phyloP scores from a whole-genome alignment of 2,329 filamentous ascomycete species.

The Neonectria neomacrospora region DNA sequence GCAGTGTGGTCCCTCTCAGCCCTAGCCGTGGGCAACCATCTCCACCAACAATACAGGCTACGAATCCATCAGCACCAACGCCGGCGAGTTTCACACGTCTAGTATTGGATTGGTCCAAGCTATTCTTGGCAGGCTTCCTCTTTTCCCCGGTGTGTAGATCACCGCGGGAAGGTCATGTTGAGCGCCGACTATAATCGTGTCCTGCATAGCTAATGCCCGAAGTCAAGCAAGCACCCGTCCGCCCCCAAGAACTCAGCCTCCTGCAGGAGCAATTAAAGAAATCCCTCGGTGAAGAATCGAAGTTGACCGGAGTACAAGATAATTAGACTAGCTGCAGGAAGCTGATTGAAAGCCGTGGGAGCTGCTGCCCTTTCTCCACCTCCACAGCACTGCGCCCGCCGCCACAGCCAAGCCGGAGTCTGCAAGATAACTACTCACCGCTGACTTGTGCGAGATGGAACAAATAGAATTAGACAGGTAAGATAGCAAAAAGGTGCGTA shows the following conservation, averaged over 20 bases:
- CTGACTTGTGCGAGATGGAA: not conserved
- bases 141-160: not conserved
- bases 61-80: not conserved
- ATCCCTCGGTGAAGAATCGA: not conserved
- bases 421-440: not conserved
- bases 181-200: not conserved
- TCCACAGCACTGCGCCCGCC: not conserved
- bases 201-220: constrained; percentile 1
- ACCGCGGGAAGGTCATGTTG: not conserved
- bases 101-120: not conserved
- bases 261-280: not conserved
- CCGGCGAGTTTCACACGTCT: not conserved
- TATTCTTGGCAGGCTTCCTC: not conserved
- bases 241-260: constrained; percentile 1
- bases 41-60: not conserved
- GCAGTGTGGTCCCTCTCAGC: constrained; percentile 10
- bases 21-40: constrained; percentile 5
- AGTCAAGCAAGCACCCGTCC: constrained; percentile 3
- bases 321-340: not conserved
- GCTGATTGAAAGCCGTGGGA: not conserved
- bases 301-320: not conserved
- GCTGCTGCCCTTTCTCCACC: not conserved
- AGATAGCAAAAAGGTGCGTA: not conserved
- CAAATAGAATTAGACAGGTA: not conserved
- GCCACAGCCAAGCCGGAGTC: not conserved